These are phyloP conservation scores for Jamesozyma hellenica DNA, from an alignment of 805 yeast species.

Conservation along the genomic window DNA sequence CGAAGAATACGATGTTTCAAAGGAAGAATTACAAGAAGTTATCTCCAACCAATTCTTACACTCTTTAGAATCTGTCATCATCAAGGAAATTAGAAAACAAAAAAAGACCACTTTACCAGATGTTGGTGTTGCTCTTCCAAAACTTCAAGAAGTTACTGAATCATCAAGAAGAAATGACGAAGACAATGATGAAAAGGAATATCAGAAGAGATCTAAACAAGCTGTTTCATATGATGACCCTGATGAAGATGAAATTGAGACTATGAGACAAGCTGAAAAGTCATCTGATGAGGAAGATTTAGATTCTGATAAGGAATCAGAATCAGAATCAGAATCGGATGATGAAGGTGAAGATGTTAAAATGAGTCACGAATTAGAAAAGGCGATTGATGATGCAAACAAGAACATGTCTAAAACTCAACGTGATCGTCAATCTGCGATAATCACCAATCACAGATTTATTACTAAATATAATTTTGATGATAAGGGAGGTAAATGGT, in stretches of 20 bases:
- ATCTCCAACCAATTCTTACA: constrained; percentile 56
- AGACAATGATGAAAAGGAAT: constrained; percentile 47
- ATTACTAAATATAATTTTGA: constrained; percentile 81
- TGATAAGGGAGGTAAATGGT: constrained; percentile 82
- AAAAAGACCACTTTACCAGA: constrained; percentile 48
- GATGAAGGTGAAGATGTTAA: constrained; percentile 33
- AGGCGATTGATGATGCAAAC: constrained; percentile 18
- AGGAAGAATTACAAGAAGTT: constrained; percentile 64
- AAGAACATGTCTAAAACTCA: constrained; percentile 47
- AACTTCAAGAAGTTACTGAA: constrained; percentile 35
- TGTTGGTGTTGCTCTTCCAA: constrained; percentile 63
- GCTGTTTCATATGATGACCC: constrained; percentile 90
- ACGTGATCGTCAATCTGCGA: constrained; percentile 76
- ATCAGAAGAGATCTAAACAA: constrained; percentile 60
- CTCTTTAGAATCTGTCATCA: constrained; percentile 60
- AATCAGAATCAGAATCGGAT: constrained; percentile 35
- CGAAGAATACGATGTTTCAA: constrained; percentile 79
- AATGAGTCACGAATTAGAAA: constrained; percentile 21
- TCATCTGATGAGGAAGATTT: constrained; percentile 60
- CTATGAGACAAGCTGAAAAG: constrained; percentile 74
- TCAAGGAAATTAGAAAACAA: constrained; percentile 76
- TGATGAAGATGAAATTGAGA: constrained; percentile 89
- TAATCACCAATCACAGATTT: constrained; percentile 60
- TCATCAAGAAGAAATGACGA: constrained; percentile 33
- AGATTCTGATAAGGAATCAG: constrained; percentile 31